These are phyloP conservation scores for Aspergillus asperescens DNA, from an alignment of 495 filamentous ascomycete species.

Conservation along the genomic window DNA sequence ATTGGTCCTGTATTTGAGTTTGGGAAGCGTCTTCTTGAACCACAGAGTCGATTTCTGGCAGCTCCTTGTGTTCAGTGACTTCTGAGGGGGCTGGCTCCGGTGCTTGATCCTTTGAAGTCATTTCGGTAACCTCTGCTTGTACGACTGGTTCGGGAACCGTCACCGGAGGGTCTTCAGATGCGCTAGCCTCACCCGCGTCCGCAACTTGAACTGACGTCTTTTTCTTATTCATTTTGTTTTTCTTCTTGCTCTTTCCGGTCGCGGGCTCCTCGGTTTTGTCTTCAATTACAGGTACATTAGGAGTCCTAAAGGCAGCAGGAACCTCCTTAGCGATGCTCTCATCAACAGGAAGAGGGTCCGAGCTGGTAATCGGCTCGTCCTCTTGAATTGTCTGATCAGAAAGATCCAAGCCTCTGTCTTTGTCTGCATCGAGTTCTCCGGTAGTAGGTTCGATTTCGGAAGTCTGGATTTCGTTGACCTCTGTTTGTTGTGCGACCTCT, in stretches of 20 bases:
- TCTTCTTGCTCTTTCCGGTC: conserved; percentile 31
- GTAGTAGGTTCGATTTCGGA: neutral
- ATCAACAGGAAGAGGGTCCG: neutral
- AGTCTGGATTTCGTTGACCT: neutral
- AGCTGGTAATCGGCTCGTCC: neutral
- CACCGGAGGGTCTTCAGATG: neutral
- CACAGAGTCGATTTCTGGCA: neutral
- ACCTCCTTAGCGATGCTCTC: neutral
- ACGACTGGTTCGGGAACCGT: neutral
- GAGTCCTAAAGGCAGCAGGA: no score
- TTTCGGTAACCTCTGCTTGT: neutral
- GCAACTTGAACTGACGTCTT: neutral
- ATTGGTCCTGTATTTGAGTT: neutral
- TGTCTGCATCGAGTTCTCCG: neutral
- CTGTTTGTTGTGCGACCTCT: neutral
- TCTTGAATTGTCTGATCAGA: neutral
- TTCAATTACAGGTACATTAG: neutral
- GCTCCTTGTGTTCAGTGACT: neutral
- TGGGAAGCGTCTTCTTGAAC: neutral
- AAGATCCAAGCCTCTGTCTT: neutral
- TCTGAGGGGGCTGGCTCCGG: neutral
- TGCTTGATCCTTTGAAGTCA: neutral
- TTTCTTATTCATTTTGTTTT: conserved; percentile 19
- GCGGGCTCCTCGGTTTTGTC: neutral
- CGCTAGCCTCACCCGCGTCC: neutral